phyloP scores from a whole-genome alignment of 768 basidiomycete genomes.

The Mycena galopus region DNA sequence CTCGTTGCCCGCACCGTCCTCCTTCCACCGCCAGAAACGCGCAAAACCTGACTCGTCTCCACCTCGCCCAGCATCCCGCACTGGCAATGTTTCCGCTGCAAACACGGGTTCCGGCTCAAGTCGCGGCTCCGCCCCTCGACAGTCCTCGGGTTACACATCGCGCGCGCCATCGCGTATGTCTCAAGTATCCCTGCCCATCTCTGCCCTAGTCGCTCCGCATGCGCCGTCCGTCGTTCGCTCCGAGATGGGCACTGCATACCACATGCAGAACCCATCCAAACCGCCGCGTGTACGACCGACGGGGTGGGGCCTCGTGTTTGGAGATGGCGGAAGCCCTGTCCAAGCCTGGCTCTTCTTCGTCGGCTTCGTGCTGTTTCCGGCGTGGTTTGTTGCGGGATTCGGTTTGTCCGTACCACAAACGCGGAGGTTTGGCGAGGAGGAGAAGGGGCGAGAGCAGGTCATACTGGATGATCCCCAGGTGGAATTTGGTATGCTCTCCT shows the following conservation, averaged over 20 bases:
- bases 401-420: conserved; percentile 68
- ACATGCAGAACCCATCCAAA: conserved; percentile 84
- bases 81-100: conserved; percentile 52
- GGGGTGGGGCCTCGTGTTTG: conserved; percentile 71
- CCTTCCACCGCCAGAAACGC: conserved; percentile 75
- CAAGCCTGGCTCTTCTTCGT: conserved; percentile 86
- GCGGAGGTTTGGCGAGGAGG: conserved; percentile 67
- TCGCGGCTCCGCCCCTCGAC: conserved; percentile 42
- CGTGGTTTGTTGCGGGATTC: conserved; percentile 74
- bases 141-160: conserved; percentile 41
- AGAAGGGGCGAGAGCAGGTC: conserved; percentile 72
- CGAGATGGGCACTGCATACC: conserved; percentile 51
- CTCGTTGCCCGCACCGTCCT: conserved; percentile 75
- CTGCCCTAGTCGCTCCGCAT: conserved; percentile 82
- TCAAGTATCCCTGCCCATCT: conserved; percentile 76
- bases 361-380: conserved; percentile 74
- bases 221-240: conserved; percentile 77
- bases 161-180: conserved; percentile 64
- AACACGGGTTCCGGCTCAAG: conserved; percentile 49
- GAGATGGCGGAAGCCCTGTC: conserved; percentile 57
- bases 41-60: conserved; percentile 60
- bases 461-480: conserved; percentile 85
- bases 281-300: conserved; percentile 72
- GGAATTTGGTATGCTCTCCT: conserved; percentile 70
- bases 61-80: conserved; percentile 57